Evolutionary conservation across 106 monocot genomes (phyloP), one percentile per base, ranked within the genome.

Genomic region (Amphibolis antarctica): DNA sequence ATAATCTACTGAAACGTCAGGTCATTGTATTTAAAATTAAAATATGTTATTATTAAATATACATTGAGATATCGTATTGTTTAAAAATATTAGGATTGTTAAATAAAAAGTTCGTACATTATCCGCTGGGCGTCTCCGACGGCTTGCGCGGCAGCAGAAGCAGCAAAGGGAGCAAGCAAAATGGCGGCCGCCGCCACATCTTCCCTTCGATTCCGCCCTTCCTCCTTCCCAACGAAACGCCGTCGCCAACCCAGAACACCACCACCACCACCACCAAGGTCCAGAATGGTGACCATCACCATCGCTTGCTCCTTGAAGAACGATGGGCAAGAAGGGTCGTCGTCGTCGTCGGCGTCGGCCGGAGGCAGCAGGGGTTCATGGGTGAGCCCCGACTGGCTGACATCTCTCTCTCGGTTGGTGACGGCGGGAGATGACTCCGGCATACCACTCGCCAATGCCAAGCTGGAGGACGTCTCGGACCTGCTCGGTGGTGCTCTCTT

Each of bases 401-500:
- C 81, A 53, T 66, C 76, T 47, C 66, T 92, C 5, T 69, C 80
- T 42, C 84, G 88, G 24, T 63, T 74, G 22, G 24, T 86, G 44
- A 47, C 51, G 9, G 5, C 22, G 22, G 13, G 46, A 10, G 96
- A 84, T 55, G 86, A 78, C 46, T 96, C 96, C 26, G 75, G 80
- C 59, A 90, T 96, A 26, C 96, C 96, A 14, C 27, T 74, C 0
- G 96, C 90, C 44, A 77, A 84, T 29, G 84, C 90, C 30, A 77
- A 80, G 75, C 80, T 96, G 48, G 96, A 86, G 10, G 96, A 96
- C 74, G 90, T 96, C 46, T 80, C 82, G 44, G 96, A 96, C 69
- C 82, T 96, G 44, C 84, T 96, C 42, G 96, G 86, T 10, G 90
- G 96, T n/a, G 96, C 96, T 26, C 89, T 96, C 59, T 96, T 96